These are phyloP conservation scores for Amauroascus verrucosus DNA, from an alignment of 2,329 filamentous ascomycete species.

Conservation along the genomic window DNA sequence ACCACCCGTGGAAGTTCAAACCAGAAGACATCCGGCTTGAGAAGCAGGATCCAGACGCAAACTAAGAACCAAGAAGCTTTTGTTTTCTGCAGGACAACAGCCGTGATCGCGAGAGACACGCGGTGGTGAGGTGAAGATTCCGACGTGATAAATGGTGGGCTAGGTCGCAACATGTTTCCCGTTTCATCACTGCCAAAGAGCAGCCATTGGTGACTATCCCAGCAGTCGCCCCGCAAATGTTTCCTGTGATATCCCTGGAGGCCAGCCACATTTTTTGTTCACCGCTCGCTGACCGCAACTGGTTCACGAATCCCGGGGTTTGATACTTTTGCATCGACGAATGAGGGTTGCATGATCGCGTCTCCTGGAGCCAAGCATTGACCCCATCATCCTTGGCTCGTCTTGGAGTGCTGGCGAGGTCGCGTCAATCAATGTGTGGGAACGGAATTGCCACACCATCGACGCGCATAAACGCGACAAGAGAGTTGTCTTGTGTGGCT, in stretches of 20 bases:
- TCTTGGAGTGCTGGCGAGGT: neutral
- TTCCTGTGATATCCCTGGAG: neutral
- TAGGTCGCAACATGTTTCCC: constrained; percentile 4
- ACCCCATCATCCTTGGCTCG: neutral
- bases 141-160: constrained; percentile 7
- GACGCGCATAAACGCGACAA: constrained; percentile 11
- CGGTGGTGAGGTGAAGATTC: constrained; percentile 3
- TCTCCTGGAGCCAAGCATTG: neutral
- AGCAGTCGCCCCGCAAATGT: constrained; percentile 2
- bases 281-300: constrained; percentile 10
- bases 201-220: neutral
- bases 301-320: neutral
- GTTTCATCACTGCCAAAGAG: constrained; percentile 1
- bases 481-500: neutral
- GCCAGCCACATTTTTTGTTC: constrained; percentile 1
- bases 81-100: neutral
- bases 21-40: neutral
- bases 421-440: neutral
- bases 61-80: neutral
- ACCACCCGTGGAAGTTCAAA: neutral
- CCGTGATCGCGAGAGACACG: constrained; percentile 9
- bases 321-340: neutral
- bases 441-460: neutral
- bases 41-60: neutral
- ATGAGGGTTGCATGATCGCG: constrained; percentile 2